Conservation (phyloP, 306 rosid species). For the Lupinus albus region DNA sequence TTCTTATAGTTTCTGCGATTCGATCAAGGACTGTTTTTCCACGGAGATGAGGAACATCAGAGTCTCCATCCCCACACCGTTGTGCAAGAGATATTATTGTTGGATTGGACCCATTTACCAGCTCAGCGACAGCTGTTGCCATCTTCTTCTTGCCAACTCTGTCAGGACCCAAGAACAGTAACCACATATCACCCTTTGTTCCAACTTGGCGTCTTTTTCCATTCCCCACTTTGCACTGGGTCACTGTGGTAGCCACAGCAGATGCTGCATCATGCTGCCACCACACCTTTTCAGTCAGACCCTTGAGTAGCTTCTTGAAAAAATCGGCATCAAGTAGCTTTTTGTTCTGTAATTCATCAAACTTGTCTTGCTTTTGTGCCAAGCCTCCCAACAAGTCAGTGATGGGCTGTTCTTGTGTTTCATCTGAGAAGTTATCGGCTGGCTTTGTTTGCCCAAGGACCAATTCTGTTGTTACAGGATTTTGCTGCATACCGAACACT, state of each 20-base stretch:
- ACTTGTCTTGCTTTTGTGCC: constrained; percentile 61
- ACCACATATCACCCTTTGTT: constrained; percentile 82
- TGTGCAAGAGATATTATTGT: constrained; percentile 63
- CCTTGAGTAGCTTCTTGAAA: constrained; percentile 75
- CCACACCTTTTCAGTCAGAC: constrained; percentile 87
- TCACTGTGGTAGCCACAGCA: constrained; percentile 76
- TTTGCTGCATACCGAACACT: constrained; percentile 42
- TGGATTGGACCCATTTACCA: constrained; percentile 71
- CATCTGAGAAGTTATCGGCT: constrained; percentile 43
- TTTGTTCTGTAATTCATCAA: constrained; percentile 53
- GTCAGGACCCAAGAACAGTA: constrained; percentile 85
- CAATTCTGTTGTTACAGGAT: constrained; percentile 76
- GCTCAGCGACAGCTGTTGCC: constrained; percentile 88
- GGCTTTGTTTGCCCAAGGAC: constrained; percentile 73
- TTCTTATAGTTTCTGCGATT: constrained; percentile 74
- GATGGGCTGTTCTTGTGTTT: constrained; percentile 52
- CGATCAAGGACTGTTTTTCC: constrained; percentile 86
- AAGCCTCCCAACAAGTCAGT: constrained; percentile 72
- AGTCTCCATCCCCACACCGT: constrained; percentile 57
- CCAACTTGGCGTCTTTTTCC: constrained; percentile 60
- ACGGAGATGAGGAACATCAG: constrained; percentile 59
- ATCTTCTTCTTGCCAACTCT: constrained; percentile 92
- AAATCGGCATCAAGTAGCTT: constrained; percentile 70
- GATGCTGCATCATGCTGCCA: constrained; percentile 98
- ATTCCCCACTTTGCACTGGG: constrained; percentile 73